Evolutionary conservation across 768 basidiomycete species (phyloP), one percentile per base, ranked within the genome.

Genomic region (Coprinopsis cinerea): DNA sequence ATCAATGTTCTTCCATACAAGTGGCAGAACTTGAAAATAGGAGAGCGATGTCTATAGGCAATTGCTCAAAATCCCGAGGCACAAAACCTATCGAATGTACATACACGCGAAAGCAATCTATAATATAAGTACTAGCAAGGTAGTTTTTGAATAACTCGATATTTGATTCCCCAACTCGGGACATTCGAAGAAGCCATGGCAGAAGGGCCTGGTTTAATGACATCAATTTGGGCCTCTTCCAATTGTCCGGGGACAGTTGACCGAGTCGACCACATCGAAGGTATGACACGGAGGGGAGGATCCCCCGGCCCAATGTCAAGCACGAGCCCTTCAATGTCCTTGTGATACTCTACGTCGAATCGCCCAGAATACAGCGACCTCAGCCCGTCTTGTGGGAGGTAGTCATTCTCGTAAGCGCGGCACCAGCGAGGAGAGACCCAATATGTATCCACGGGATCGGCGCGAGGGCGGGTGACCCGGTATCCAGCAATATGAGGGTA

Each of bases 341-440:
- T 18, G 17, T 47, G 28, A n/a, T 47, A 17, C 2, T n/a, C 26
- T 15, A 18, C 27, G 4, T 30, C 13, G 20, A 47, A 47, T 24
- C 17, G 13, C n/a, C n/a, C 15, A 3, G 45, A 47, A 32, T 47
- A 47, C 17, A 47, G 24, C 22, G 27, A 27, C 27, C 26, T 18
- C 4, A 47, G 1, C 5, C 45, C 45, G 20, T 47, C 45, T 35
- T 36, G 45, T 20, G 45, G 45, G 30, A n/a, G 45, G 45, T 47
- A 47, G 6, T 35, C 45, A 14, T 36, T 25, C n/a, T 47, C 28
- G 14, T 23, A 32, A 3, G 45, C 22, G 15, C 45, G 27, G 23
- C 45, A 47, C 45, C 45, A 47, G 10, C 45, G 45, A 10, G 45
- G 45, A 35, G 45, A 47, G 26, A 47, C 45, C 45, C 45, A 47